Conservation (phyloP, 2,329 filamentous ascomycete species). For the Lecanicillium sp. region DNA sequence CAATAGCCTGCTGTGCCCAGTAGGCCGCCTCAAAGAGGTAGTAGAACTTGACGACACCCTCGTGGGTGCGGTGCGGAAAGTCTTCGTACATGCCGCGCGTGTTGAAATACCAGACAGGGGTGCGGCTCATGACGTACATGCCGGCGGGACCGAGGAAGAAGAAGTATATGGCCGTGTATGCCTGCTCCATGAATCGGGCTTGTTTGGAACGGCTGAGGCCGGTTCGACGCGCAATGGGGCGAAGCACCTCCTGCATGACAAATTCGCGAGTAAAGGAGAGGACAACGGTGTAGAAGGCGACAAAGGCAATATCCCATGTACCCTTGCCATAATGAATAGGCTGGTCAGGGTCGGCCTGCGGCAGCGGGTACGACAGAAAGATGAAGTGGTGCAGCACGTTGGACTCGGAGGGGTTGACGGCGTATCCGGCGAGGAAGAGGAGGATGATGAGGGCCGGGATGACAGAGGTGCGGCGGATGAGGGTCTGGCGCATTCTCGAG, state of each 20-base stretch:
- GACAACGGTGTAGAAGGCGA: slow-evolving; percentile 81
- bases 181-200: slow-evolving; percentile 89
- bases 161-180: slow-evolving; percentile 92
- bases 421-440: slow-evolving; percentile 59
- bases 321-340: slow-evolving; percentile 78
- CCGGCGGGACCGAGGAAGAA: slow-evolving; percentile 72
- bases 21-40: slow-evolving; percentile 92
- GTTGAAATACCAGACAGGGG: slow-evolving; percentile 96
- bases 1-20: slow-evolving; percentile 91
- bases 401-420: slow-evolving; percentile 63
- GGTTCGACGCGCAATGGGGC: slow-evolving; percentile 61
- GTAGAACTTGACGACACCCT: slow-evolving; percentile 83
- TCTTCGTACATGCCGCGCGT: slow-evolving; percentile 81
- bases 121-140: slow-evolving; percentile 81
- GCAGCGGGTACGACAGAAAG: slow-evolving; percentile 80
- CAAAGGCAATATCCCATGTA: slow-evolving; percentile 76
- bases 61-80: slow-evolving; percentile 77
- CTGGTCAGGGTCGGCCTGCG: slow-evolving; percentile 32
- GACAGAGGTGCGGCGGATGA: slow-evolving; percentile 53
- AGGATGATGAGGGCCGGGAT: slow-evolving; percentile 61
- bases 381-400: slow-evolving; percentile 77
- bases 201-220: slow-evolving; percentile 75
- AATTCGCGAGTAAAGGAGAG: slow-evolving; percentile 93
- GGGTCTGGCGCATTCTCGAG: slow-evolving; percentile 41
- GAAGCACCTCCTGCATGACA: slow-evolving; percentile 83